Evolutionary conservation across 2,329 filamentous ascomycete genomes (phyloP).

Genomic region (Raffaelea albimanens): DNA sequence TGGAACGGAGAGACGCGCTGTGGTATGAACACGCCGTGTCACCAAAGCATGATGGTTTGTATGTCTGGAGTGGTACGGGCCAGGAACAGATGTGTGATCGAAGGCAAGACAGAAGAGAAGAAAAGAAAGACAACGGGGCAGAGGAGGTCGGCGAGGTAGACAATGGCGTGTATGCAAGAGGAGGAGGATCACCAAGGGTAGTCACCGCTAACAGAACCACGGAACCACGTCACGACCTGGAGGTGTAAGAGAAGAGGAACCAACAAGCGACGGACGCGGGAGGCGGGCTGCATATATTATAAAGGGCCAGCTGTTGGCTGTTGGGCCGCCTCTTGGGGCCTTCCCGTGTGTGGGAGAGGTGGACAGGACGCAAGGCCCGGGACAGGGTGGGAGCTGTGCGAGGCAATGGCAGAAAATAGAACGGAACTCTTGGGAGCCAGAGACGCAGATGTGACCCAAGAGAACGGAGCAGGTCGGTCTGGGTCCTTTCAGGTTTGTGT

Average conservation of each 20-base stretch:
- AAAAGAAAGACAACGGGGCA: background rate
- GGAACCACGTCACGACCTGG: too few relatives aligned
- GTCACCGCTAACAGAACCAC: too few relatives aligned
- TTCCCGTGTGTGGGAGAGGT: background rate
- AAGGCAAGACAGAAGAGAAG: background rate
- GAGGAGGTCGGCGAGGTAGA: too few relatives aligned
- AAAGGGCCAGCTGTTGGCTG: background rate
- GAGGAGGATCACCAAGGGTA: too few relatives aligned
- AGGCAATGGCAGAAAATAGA: background rate
- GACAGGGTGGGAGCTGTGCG: too few relatives aligned
- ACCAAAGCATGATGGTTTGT: background rate
- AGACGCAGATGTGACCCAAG: too few relatives aligned
- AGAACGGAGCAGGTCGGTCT: too few relatives aligned
- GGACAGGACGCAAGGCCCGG: background rate
- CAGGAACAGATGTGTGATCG: too few relatives aligned
- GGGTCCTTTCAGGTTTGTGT: too few relatives aligned
- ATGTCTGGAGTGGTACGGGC: background rate
- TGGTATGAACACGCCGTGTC: background rate
- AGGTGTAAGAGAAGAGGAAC: background rate
- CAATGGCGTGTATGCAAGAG: too few relatives aligned
- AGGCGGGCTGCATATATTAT: slow-evolving; percentile 6
- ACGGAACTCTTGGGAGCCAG: background rate
- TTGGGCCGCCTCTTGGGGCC: background rate
- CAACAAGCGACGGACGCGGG: slow-evolving; percentile 3
- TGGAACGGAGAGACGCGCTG: background rate